Conservation (phyloP, 2,329 filamentous ascomycete genomes). For the Alternaria triticina region DNA sequence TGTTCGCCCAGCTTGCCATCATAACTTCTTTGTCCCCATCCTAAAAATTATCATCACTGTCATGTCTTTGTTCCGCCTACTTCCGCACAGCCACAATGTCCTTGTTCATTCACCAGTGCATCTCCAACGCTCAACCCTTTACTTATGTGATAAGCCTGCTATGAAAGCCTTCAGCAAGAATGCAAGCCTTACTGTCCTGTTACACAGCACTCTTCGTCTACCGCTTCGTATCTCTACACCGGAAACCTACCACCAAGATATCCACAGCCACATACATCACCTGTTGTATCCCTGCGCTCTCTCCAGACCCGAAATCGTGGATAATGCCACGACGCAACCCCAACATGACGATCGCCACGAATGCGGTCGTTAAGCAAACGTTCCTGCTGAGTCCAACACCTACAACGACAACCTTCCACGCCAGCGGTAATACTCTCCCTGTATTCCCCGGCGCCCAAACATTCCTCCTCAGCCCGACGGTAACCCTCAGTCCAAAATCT, state of each 20-base stretch:
- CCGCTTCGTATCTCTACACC: not conserved
- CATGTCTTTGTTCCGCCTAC: not conserved
- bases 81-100: not conserved
- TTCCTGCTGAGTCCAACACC: slow-evolving; percentile 8
- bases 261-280: not conserved
- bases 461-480: slow-evolving; percentile 7
- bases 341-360: not conserved
- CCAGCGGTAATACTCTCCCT: not conserved
- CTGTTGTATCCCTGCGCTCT: too few species aligned
- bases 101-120: not conserved
- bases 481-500: not conserved
- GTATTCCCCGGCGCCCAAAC: not conserved
- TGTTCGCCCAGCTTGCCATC: not conserved
- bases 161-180: not conserved
- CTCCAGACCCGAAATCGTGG: not conserved
- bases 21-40: not conserved
- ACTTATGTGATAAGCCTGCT: not conserved
- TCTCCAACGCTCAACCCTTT: not conserved
- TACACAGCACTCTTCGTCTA: not conserved
- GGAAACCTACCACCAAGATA: not conserved
- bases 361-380: not conserved
- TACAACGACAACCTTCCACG: not conserved
- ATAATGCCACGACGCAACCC: not conserved
- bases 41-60: not conserved
- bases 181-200: not conserved